Conservation (phyloP, 2,329 filamentous ascomycete genomes). For the Diaporthe sp. region DNA sequence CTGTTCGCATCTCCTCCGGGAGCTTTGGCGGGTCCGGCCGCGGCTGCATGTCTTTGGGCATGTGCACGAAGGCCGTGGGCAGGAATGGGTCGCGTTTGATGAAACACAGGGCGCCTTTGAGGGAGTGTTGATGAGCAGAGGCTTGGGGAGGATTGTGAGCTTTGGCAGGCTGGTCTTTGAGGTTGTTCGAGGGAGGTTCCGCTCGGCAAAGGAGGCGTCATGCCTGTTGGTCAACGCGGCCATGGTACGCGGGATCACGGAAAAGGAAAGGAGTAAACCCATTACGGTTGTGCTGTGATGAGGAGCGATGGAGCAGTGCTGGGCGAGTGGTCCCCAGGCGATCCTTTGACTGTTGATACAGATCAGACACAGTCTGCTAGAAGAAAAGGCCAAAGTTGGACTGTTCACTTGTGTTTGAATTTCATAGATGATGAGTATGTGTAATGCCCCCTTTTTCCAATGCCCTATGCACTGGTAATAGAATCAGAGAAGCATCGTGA, state of each 20-base stretch:
- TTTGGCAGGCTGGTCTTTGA: constrained; percentile 21
- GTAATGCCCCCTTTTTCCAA: neutral
- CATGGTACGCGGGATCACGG: constrained; percentile 25
- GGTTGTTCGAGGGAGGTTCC: neutral
- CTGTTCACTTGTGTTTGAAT: neutral
- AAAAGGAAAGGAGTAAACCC: constrained; percentile 8
- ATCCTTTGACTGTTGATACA: neutral
- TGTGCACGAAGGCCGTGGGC: constrained; percentile 48
- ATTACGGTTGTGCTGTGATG: constrained; percentile 7
- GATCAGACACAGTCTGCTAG: neutral
- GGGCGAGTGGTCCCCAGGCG: neutral
- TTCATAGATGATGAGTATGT: neutral
- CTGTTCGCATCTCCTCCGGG: constrained; percentile 47
- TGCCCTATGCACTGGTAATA: neutral
- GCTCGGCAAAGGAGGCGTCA: neutral
- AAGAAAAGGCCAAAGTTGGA: neutral
- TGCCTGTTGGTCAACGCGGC: constrained; percentile 4
- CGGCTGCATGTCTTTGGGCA: constrained; percentile 55
- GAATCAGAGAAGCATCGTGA: neutral
- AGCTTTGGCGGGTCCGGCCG: constrained; percentile 51
- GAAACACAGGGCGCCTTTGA: constrained; percentile 8
- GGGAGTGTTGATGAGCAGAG: neutral
- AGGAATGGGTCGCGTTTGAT: constrained; percentile 6
- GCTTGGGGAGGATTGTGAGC: neutral
- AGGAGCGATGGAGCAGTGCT: neutral